Base-by-base conservation (phyloP, 1,139 yeast species). In the Wickerhamiella infanticola region DNA sequence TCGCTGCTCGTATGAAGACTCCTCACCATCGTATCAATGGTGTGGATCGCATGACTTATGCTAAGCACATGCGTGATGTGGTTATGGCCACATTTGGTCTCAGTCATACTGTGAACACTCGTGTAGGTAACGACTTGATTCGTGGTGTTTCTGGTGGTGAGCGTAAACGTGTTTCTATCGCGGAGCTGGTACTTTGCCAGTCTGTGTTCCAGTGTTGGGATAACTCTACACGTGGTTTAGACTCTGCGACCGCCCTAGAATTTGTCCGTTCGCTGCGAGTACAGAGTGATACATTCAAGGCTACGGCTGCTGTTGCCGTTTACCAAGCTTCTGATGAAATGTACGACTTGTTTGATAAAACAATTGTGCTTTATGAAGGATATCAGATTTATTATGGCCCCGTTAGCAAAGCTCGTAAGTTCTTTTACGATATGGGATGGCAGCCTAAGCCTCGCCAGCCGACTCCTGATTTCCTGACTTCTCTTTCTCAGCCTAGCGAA, bases 81-180 rank as follows among this genome's bases (percentile, higher is more conserved):
- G 69, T 71, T 50, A 78, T 79, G 83, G 84, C 88, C 24, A 77
- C 79, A 24, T 80, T 74, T 58, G 88, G 88, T 53, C 66, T 80
- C 42, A 64, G 72, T 39, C 85, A 79, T 55, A 79, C 83, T n/a
- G 69, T 72, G 50, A 70, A 78, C 58, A 79, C 86, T 29, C 72
- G 73, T 53, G 86, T 80, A 35, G 88, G 88, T 48, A 73, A 76
- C 57, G 84, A 80, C 56, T 74, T 71, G 48, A 73, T 81, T 40
- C 72, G 88, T 57, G 93, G 93, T 63, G 83, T 81, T 35, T 79
- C 88, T 40, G 93, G 93, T 56, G 93, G 93, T 65, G 90, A 81
- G 64, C 71, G 90, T 55, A 81, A 81, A 63, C 77, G 93, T 63
- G 90, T 81, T 24, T 79, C 88, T 4, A 78, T 81, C 55, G 83